Percentiles rank a stretch among this genome's conserved stretches.
These are phyloP conservation scores for Chloromonas sp. DNA, from an alignment of 163 green algal species.

Conservation along the genomic window DNA sequence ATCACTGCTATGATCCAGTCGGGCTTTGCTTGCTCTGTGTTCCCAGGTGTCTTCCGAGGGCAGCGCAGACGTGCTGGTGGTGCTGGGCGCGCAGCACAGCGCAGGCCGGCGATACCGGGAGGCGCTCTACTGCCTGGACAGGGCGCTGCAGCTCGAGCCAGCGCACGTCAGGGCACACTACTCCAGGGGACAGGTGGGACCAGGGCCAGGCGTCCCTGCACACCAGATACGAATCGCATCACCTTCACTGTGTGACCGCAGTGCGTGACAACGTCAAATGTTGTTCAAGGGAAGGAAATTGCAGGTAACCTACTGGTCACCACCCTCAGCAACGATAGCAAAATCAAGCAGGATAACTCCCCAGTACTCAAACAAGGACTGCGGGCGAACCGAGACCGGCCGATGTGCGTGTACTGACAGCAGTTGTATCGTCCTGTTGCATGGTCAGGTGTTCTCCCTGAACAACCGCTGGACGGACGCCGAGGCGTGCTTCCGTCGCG, in stretches of 20 bases:
- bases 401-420: too few relatives aligned
- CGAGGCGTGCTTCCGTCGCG: conserved; percentile 18
- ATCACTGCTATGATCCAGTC: background rate
- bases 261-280: background rate
- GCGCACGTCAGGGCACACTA: conserved; percentile 42
- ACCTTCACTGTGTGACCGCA: background rate
- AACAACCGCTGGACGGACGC: conserved; percentile 18
- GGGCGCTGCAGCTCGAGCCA: conserved; percentile 40
- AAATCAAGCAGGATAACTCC: too few relatives aligned
- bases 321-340: background rate
- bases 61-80: conserved; percentile 40
- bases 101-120: conserved; percentile 31
- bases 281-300: background rate
- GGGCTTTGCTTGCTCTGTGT: background rate
- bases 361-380: too few relatives aligned
- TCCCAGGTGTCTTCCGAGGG: conserved; percentile 16
- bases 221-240: background rate
- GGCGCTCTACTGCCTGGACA: conserved; percentile 46
- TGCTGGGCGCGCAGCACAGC: conserved; percentile 43
- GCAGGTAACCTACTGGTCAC: background rate
- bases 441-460: conserved; percentile 17
- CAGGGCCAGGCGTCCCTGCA: background rate
- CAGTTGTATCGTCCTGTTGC: background rate
- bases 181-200: conserved; percentile 43
- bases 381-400: too few relatives aligned